Base-by-base conservation (phyloP, 495 filamentous ascomycete species). In the Parmelia sp. region DNA sequence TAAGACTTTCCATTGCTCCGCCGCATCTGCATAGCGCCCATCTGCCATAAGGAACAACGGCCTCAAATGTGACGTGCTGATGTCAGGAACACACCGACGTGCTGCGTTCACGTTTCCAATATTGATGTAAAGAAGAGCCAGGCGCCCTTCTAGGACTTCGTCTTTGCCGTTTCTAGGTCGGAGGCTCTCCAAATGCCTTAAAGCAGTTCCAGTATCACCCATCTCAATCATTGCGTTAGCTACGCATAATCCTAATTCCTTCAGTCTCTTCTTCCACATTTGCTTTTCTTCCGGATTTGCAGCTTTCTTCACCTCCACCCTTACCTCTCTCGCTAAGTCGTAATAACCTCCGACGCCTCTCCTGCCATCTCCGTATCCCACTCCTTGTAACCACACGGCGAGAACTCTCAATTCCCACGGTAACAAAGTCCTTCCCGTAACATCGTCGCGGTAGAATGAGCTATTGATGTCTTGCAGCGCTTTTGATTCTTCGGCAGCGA, bases 321-420 rank as follows among this genome's bases (percentile, higher is more conserved):
- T 77, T 3, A 86, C 89, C 72, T 96, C 91, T 19, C 87, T 71
- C 0, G 86, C 94, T 1, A 98, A 80, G 63, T 96, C 92, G 71
- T 96, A 97, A 70, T 94, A 88, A 29, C 86, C 87, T 73, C 89
- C 90, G 45, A 98, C 86, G n/a, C 87, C 86, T 59, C 90, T 80
- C n/a, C 92, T 81, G 45, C 86, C 81, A 74, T 97, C 94, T 21
- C 84, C 86, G 68, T 90, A 93, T 1, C 88, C 90, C 44, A 96
- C 84, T 19, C 88, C 88, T 69, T 96, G 91, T 39, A 97, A 80
- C 4, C 92, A 80, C 29, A 96, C 88, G 4, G 84, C 86, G 14
- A 97, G 78, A 4, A 96, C 83, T 7, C 93, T 82, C 56, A 98
- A 80, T 57, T 88, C 86, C 94, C 94, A 98, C 11, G 93, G 93